These are phyloP conservation scores for Neurospora sublineolata DNA, from an alignment of 495 filamentous ascomycete species.

Conservation along the genomic window DNA sequence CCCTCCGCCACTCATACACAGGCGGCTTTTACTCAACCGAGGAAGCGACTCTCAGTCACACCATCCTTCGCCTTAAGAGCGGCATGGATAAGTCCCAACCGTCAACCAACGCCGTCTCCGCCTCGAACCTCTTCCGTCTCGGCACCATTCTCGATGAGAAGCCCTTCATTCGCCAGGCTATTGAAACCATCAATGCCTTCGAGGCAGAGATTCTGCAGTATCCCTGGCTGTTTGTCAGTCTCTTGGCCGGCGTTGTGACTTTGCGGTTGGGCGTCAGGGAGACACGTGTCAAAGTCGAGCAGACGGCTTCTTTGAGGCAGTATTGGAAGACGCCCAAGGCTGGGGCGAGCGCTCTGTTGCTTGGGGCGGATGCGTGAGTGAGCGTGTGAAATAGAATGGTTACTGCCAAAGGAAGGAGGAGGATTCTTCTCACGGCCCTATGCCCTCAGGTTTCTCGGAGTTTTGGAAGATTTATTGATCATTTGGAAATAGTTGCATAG, in stretches of 20 bases:
- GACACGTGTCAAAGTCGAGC: neutral
- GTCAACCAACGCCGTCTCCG: slow-evolving; percentile 74
- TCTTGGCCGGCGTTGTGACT: slow-evolving; percentile 65
- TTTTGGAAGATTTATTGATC: neutral
- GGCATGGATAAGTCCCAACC: slow-evolving; percentile 88
- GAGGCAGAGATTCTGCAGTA: slow-evolving; percentile 85
- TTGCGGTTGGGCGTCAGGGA: slow-evolving; percentile 40
- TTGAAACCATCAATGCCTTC: slow-evolving; percentile 70
- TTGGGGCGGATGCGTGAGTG: neutral
- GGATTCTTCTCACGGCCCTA: neutral
- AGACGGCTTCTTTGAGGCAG: neutral
- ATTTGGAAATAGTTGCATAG: neutral
- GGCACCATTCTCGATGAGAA: slow-evolving; percentile 57
- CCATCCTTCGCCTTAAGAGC: slow-evolving; percentile 81
- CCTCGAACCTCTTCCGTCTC: slow-evolving; percentile 73
- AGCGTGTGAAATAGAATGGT: neutral
- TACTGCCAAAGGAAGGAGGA: neutral
- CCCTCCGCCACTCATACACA: slow-evolving; percentile 31
- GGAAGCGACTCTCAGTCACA: slow-evolving; percentile 48
- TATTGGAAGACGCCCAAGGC: neutral
- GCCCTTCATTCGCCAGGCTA: slow-evolving; percentile 50
- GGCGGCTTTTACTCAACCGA: slow-evolving; percentile 86
- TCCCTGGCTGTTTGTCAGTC: slow-evolving; percentile 73
- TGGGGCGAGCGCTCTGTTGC: neutral
- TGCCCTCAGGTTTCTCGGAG: neutral